phyloP scores from a whole-genome alignment of 1,284 basidiomycete genomes.

The Ganoderma leucocontextum region DNA sequence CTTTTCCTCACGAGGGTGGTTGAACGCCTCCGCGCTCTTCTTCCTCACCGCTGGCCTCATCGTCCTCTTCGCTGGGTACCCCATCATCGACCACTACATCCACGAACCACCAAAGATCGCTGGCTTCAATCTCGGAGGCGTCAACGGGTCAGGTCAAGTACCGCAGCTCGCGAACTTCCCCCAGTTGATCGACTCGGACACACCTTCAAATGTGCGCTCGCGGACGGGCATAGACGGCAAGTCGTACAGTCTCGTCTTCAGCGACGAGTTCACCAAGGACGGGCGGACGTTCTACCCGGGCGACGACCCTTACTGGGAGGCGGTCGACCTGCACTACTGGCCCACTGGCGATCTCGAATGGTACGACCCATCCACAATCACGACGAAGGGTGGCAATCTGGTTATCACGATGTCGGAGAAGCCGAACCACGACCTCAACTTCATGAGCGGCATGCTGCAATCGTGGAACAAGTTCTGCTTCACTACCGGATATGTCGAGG shows the following conservation, averaged over 20 bases:
- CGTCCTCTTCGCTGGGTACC: constrained; percentile 81
- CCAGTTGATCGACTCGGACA: constrained; percentile 72
- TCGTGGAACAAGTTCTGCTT: constrained; percentile 96
- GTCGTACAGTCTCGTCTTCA: constrained; percentile 86
- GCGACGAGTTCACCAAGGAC: constrained; percentile 89
- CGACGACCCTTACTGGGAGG: constrained; percentile 84
- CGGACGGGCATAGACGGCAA: constrained; percentile 71
- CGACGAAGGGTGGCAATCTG: constrained; percentile 75
- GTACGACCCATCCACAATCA: constrained; percentile 81
- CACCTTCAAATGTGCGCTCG: constrained; percentile 60
- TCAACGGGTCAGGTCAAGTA: constrained; percentile 75
- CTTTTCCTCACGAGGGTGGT: constrained; percentile 78
- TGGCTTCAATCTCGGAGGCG: constrained; percentile 82
- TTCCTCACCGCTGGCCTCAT: constrained; percentile 68
- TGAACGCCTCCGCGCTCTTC: constrained; percentile 69
- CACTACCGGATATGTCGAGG: constrained; percentile 91
- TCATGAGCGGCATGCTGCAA: constrained; percentile 81
- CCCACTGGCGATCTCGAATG: constrained; percentile 87
- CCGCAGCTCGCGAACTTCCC: constrained; percentile 67
- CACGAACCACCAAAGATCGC: constrained; percentile 38
- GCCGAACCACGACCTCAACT: constrained; percentile 76
- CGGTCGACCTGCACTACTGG: constrained; percentile 78
- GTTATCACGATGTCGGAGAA: constrained; percentile 77
- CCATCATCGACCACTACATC: constrained; percentile 68
- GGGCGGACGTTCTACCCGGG: constrained; percentile 84